Evolutionary conservation across 2,329 filamentous ascomycete genomes (phyloP).

Genomic region (Scopulariopsis brevicaulis): DNA sequence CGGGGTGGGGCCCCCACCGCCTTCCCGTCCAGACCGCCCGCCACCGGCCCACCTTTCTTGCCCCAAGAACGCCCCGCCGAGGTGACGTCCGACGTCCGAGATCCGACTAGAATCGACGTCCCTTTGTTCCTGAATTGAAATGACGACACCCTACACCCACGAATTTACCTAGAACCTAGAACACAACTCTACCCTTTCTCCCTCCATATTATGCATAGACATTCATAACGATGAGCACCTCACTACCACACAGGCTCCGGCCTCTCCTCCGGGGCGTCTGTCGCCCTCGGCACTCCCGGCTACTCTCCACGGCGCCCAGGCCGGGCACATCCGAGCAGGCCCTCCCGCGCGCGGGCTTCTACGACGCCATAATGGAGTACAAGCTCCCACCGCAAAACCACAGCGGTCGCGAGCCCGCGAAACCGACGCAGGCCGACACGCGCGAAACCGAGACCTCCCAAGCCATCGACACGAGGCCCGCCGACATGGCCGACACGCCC

Average conservation of each 20-base stretch:
- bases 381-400: conserved; percentile 9
- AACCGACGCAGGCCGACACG: neutral
- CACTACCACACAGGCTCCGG: neutral
- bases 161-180: neutral
- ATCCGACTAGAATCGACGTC: neutral
- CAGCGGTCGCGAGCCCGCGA: neutral
- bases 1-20: neutral
- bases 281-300: neutral
- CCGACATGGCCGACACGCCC: conserved; percentile 27
- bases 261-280: neutral
- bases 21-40: neutral
- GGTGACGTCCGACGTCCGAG: neutral
- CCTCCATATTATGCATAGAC: neutral
- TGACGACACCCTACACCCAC: neutral
- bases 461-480: conserved; percentile 12
- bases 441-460: neutral
- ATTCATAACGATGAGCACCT: neutral
- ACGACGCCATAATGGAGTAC: conserved; percentile 41
- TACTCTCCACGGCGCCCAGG: neutral
- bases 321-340: conserved; percentile 18
- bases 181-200: neutral
- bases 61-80: too few species aligned
- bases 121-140: neutral
- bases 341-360: conserved; percentile 43
- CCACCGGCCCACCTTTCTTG: neutral